Evolutionary conservation across 192 early-diverging fungal genomes (phyloP), one percentile per base, ranked within the genome.

Genomic region (Haplosporangium gracile): DNA sequence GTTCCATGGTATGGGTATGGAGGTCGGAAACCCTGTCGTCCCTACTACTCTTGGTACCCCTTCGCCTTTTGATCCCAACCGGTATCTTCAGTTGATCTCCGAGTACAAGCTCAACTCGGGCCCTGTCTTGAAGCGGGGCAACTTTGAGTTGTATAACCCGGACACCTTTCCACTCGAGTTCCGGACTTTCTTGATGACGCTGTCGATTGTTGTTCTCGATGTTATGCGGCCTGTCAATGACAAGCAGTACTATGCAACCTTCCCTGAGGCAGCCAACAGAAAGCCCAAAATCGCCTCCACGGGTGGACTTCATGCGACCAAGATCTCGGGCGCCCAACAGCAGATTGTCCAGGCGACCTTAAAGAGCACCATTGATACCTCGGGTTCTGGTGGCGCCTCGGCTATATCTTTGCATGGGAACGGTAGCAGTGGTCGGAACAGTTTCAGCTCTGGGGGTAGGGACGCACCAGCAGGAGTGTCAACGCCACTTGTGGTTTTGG

Each of bases 141-240:
- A 80, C 24, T 85, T 85, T 72, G 83, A 85, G 74, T 45, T 85
- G 34, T 29, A 85, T 38, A 85, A 85, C 29, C 83, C 83, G 32
- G 83, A 85, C 47, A 85, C 83, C 26, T 80, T 85, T 74, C 83
- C 83, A 20, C 47, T 49, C 39, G 83, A 85, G 74, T 85, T 85
- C 45, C 74, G 69, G 10, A 79, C 73, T 0, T 85, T 76, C 60
- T 68, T 85, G 69, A 72, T 85, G 47, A 32, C 79, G 20, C 18
- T 65, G 7, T 85, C 83, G 6, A 60, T 85, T 22, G 74, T 76
- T 2, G 55, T 85, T n/a, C 51, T 85, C 32, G 83, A 80, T 18
- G 26, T 75, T 45, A 72, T 85, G 78, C 77, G 83, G 2, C 83
- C 83, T 4, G 77, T 85, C 5, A 74, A 80, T 11, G 83, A 85